Evolutionary conservation across 1,284 basidiomycete species (phyloP).

Genomic region (Ganoderma meredithae): DNA sequence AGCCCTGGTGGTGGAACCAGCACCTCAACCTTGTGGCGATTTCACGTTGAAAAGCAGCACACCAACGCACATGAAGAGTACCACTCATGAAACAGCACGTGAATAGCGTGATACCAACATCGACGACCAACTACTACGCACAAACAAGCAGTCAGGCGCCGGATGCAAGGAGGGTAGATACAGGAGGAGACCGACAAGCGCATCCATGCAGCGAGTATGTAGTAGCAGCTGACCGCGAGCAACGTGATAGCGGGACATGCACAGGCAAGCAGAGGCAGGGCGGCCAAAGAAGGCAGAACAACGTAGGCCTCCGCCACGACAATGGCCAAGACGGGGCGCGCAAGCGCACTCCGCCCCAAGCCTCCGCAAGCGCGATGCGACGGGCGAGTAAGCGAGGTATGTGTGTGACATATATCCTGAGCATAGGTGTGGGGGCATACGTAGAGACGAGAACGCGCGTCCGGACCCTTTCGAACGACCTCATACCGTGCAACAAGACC

Average conservation of each 20-base stretch:
- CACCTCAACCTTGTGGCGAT: too few relatives aligned
- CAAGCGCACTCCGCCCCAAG: constrained; percentile 27
- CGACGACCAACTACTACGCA: constrained; percentile 32
- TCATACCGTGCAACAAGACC: constrained; percentile 13
- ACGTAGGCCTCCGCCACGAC: constrained; percentile 8
- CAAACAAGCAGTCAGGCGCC: constrained; percentile 18
- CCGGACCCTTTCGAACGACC: constrained; percentile 12
- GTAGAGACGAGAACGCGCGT: constrained; percentile 16
- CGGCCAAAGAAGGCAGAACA: constrained; percentile 1
- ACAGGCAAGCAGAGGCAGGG: not conserved
- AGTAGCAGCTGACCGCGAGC: constrained; percentile 13
- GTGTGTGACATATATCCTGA: constrained; percentile 27
- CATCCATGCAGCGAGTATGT: constrained; percentile 23
- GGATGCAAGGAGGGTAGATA: not conserved
- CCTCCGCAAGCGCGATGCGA: constrained; percentile 22
- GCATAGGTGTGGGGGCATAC: constrained; percentile 30
- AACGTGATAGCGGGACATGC: constrained; percentile 18
- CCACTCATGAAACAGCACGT: constrained; percentile 33
- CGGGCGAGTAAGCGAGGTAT: constrained; percentile 16
- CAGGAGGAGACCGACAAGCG: constrained; percentile 20
- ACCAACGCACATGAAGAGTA: not conserved
- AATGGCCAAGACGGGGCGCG: constrained; percentile 14
- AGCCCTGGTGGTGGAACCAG: too few relatives aligned
- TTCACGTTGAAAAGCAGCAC: not conserved
- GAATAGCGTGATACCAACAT: constrained; percentile 35